Percentiles rank a stretch among this genome's conserved stretches.
These are phyloP conservation scores for Castanea crenata DNA, from an alignment of 306 rosid genomes.

Conservation along the genomic window DNA sequence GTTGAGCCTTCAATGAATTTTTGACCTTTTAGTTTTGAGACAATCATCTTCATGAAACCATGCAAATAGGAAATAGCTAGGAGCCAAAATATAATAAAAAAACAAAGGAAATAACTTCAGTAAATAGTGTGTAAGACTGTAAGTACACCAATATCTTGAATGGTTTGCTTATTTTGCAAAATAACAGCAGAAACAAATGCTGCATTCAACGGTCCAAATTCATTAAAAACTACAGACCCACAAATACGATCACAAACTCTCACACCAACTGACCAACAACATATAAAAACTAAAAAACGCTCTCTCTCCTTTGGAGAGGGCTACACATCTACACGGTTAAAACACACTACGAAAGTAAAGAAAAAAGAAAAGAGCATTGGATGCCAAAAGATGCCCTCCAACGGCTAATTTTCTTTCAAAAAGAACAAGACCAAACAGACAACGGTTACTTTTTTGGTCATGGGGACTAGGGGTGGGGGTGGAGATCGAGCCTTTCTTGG, in stretches of 20 bases:
- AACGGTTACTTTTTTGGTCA: slow-evolving; percentile 31
- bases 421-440: slow-evolving; percentile 16
- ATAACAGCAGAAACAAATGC: neutral
- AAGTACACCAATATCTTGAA: too few relatives aligned
- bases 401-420: slow-evolving; percentile 31
- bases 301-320: slow-evolving; percentile 95
- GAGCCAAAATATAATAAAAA: too few relatives aligned
- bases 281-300: slow-evolving; percentile 31
- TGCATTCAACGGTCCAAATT: slow-evolving; percentile 23
- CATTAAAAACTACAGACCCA: slow-evolving; percentile 22
- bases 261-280: neutral
- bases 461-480: neutral
- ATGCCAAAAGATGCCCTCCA: slow-evolving; percentile 38
- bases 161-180: neutral
- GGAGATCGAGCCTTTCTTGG: slow-evolving; percentile 15
- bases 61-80: too few relatives aligned
- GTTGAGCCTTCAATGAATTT: too few relatives aligned
- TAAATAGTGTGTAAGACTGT: too few relatives aligned
- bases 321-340: slow-evolving; percentile 28
- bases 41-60: too few relatives aligned
- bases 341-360: slow-evolving; percentile 16
- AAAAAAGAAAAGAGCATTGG: slow-evolving; percentile 21
- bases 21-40: too few relatives aligned
- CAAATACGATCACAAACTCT: neutral
- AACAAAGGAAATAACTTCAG: too few relatives aligned